Conservation (phyloP, 2,329 filamentous ascomycete species). For the Fusarium sp. region DNA sequence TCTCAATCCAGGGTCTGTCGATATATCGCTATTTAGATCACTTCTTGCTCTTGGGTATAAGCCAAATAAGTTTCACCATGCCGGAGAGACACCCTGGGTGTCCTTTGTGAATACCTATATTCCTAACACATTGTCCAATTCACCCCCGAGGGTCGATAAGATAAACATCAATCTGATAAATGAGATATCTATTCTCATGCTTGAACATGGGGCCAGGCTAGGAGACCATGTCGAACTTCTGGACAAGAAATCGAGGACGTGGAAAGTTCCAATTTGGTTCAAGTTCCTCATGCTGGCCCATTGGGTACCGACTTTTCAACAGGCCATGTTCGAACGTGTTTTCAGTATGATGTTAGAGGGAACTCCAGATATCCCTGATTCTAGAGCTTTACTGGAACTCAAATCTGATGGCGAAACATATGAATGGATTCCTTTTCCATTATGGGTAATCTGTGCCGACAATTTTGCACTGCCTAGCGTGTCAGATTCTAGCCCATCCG, state of each 20-base stretch:
- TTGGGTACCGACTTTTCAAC: not conserved
- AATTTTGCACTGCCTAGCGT: not conserved
- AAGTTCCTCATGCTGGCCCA: not conserved
- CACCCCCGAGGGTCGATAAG: not conserved
- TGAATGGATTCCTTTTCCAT: not conserved
- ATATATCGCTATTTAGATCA: not conserved
- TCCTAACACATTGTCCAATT: not conserved
- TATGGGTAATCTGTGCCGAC: not conserved
- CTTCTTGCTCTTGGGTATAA: not conserved
- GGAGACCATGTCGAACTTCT: not conserved
- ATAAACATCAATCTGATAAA: not conserved
- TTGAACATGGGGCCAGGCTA: not conserved
- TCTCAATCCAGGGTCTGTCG: not conserved
- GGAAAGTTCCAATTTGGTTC: slow-evolving; percentile 2
- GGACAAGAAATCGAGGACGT: not conserved
- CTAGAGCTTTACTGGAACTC: not conserved
- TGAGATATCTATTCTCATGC: not conserved
- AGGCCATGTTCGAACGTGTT: not conserved
- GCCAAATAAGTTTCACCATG: not conserved
- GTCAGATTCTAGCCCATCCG: not conserved
- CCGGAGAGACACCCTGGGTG: not conserved
- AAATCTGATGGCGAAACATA: not conserved
- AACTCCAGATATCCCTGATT: not conserved
- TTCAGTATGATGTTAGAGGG: not conserved
- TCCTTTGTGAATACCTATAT: not conserved